Evolutionary conservation across 805 yeast species (phyloP), one percentile per base, ranked within the genome.

Genomic region (Helenozyma baotianmanensis): DNA sequence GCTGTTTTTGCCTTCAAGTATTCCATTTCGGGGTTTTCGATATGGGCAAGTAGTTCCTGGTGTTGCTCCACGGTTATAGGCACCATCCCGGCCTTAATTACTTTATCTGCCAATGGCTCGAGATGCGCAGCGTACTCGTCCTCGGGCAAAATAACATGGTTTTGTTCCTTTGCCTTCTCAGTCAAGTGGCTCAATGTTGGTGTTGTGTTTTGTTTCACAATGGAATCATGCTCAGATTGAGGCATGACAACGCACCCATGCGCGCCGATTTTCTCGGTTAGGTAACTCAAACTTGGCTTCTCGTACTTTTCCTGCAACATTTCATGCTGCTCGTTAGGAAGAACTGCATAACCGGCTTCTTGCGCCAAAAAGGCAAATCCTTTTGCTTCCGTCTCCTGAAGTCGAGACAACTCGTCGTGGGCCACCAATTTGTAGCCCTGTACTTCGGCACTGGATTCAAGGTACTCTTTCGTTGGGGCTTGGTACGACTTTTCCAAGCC

Each of bases 121-220:
- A 14, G 25, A 2, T 17, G 17, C 6, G 14, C 14, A 4, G 7
- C 14, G 9, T 33, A 29, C 18, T 30, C 27, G 4, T 37, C 42
- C 4, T 29, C 22, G 1, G 43, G 9, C 14, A 50, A 42, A 4
- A 45, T 12, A 2, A 9, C 29, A n/a, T 40, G 37, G 9, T 29
- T 30, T 9, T 27, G 16, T 7, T 37, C 32, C 7, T 45, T 24
- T 4, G 66, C 58, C 13, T 48, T 53, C 12, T 47, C 42, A n/a
- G 41, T 46, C 25, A 59, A 35, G 15, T 50, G 43, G 4, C 48
- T 47, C 5, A 56, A 18, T 2, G 45, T 42, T 2, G 60, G 60
- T 8, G 33, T 16, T 23, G 21, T 27, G n/a, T 41, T 36, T n/a
- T 38, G 38, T 18, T 38, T 30, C 35, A 35, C 9, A 9, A 39